A percentile compares a stretch with the other conserved stretches of the same genome.
Evolutionary conservation across 805 yeast species (phyloP).

Genomic region (Henningerozyma blattae): DNA sequence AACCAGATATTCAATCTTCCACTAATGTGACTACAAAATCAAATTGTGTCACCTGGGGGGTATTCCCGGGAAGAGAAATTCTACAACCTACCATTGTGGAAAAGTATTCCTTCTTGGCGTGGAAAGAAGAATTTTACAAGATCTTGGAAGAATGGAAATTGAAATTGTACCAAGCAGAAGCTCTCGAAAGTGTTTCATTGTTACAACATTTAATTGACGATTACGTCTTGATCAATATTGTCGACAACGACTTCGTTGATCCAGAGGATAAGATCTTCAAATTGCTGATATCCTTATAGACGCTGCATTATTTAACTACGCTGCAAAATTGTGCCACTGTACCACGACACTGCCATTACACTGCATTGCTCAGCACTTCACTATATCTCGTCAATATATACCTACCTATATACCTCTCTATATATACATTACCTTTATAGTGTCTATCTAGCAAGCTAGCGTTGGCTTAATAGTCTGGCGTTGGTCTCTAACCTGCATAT

Average conservation of each 20-base stretch:
- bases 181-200: conserved; percentile 18
- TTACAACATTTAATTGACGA: conserved; percentile 29
- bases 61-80: conserved; percentile 90
- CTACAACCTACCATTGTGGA: conserved; percentile 95
- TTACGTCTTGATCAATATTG: conserved; percentile 74
- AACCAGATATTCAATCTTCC: conserved; percentile 29
- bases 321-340: too few species aligned
- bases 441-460: too few species aligned
- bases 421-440: too few species aligned
- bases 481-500: too few species aligned
- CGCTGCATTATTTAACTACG: neutral
- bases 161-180: conserved; percentile 31
- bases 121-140: conserved; percentile 92
- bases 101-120: conserved; percentile 80
- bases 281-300: conserved; percentile 35
- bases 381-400: too few species aligned
- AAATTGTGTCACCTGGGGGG: conserved; percentile 97
- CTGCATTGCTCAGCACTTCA: too few species aligned
- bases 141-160: conserved; percentile 72
- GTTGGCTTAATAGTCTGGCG: too few species aligned
- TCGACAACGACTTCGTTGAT: conserved; percentile 70
- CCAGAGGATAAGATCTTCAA: conserved; percentile 42
- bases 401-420: too few species aligned
- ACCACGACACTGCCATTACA: too few species aligned
- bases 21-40: conserved; percentile 33